Evolutionary conservation across 106 monocot species (phyloP), one percentile per base, ranked within the genome.

Genomic region (Apostasia shenzhenica): DNA sequence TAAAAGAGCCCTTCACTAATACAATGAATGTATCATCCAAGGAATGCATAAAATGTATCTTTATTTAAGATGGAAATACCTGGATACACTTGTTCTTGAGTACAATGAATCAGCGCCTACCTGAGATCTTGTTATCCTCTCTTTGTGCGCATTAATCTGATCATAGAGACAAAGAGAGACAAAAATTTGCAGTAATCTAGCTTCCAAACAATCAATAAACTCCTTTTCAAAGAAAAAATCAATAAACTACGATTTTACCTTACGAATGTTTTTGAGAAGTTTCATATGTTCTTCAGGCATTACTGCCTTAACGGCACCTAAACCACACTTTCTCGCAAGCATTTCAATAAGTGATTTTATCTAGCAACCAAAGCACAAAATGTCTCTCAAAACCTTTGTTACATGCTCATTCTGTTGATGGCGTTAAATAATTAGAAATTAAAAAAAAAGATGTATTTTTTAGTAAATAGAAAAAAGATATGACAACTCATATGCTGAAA

Each of bases 251-350:
- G 14, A 51, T 41, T 41, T 66, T 68, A 91, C 94, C 94, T 95
- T 95, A 54, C 86, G 73, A 63, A 95, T 95, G 65, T 92, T 95
- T 49, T 86, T 86, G 1, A 95, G 82, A 39, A 95, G 72, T 57
- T 92, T 95, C 80, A 95, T 86, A 71, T 95, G 95, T 70, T 92
- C 92, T 70, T 88, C 88, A 75, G 95, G 95, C 88, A 92, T 95
- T 37, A 95, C 86, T 45, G 77, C 80, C 75, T 83, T 95, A 45
- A 95, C 95, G 67, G 95, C 95, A 59, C 92, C 95, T 48, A 92
- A 71, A 64, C 95, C 95, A 78, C 95, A 95, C 81, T 95, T 95
- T 45, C 81, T 84, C 49, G 92, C 83, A 54, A 95, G 84, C 91
- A 95, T 92, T 59, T 89, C 95, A 74, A 95, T 55, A 58, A 95